These are phyloP conservation scores for Ampelocalamus luodianensis DNA, from an alignment of 176 grass and related monocot genomes.

Conservation along the genomic window DNA sequence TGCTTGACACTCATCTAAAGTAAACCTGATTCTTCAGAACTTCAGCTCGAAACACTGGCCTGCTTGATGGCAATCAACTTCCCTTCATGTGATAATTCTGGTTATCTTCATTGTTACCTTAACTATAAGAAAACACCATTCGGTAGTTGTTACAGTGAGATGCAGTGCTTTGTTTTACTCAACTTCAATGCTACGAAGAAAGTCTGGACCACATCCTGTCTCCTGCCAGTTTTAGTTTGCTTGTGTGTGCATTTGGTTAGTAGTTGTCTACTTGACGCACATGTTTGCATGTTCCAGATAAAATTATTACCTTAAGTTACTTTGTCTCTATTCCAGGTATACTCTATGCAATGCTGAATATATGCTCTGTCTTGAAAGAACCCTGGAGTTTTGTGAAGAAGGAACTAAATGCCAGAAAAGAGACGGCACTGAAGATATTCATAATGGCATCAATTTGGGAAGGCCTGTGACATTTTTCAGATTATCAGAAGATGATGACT, in stretches of 20 bases:
- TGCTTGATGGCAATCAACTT: conserved; percentile 6
- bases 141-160: background rate
- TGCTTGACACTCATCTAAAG: background rate
- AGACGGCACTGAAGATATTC: conserved; percentile 47
- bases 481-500: conserved; percentile 50
- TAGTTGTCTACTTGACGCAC: background rate
- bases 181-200: background rate
- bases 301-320: conserved; percentile 1
- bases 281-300: background rate
- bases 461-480: conserved; percentile 41
- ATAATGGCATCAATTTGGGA: conserved; percentile 45
- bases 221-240: background rate
- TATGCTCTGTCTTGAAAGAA: conserved; percentile 89
- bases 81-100: background rate
- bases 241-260: conserved; percentile 3
- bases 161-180: background rate
- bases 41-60: conserved; percentile 1
- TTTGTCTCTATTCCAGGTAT: conserved; percentile 64
- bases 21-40: background rate
- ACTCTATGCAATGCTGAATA: conserved; percentile 91
- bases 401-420: conserved; percentile 49
- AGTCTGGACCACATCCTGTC: background rate
- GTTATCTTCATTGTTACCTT: background rate
- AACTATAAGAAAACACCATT: background rate
- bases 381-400: conserved; percentile 68